These are phyloP conservation scores for Sugiyamaella mastotermitis DNA, from an alignment of 805 yeast species.

Conservation along the genomic window DNA sequence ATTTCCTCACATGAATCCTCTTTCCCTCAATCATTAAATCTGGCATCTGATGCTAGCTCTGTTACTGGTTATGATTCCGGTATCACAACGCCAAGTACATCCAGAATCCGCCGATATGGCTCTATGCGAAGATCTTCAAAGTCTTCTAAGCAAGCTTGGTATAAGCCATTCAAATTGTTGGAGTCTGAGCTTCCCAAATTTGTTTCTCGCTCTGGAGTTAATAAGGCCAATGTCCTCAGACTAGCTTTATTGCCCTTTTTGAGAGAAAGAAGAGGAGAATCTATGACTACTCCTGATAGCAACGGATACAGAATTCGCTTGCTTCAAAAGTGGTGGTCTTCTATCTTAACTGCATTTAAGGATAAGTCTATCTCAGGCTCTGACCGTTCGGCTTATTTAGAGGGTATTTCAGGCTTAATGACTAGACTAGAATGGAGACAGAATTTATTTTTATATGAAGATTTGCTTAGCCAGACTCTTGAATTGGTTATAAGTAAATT, in stretches of 20 bases:
- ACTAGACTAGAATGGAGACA: constrained; percentile 34
- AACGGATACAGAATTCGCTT: constrained; percentile 21
- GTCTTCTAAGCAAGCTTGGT: neutral
- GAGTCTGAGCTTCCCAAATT: constrained; percentile 28
- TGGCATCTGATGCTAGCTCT: constrained; percentile 8
- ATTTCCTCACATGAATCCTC: constrained; percentile 14
- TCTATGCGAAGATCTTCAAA: neutral
- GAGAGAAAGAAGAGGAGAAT: constrained; percentile 24
- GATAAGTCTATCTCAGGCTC: constrained; percentile 27
- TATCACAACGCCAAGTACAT: neutral
- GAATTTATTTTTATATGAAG: constrained; percentile 13
- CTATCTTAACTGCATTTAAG: constrained; percentile 28
- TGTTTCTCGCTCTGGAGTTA: constrained; percentile 25
- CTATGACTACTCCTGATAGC: constrained; percentile 17
- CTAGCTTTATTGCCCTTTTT: constrained; percentile 38
- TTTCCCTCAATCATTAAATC: constrained; percentile 6
- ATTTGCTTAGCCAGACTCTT: constrained; percentile 44
- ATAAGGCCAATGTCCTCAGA: constrained; percentile 34
- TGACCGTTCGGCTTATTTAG: constrained; percentile 35
- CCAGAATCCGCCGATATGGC: neutral
- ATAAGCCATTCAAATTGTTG: constrained; percentile 21
- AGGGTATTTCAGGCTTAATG: constrained; percentile 33
- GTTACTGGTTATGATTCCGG: constrained; percentile 2
- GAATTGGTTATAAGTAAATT: constrained; percentile 46
- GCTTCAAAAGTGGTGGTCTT: constrained; percentile 35